Evolutionary conservation across 2,329 filamentous ascomycete genomes (phyloP), one percentile per base, ranked within the genome.

Genomic region (Geosmithia morbida): DNA sequence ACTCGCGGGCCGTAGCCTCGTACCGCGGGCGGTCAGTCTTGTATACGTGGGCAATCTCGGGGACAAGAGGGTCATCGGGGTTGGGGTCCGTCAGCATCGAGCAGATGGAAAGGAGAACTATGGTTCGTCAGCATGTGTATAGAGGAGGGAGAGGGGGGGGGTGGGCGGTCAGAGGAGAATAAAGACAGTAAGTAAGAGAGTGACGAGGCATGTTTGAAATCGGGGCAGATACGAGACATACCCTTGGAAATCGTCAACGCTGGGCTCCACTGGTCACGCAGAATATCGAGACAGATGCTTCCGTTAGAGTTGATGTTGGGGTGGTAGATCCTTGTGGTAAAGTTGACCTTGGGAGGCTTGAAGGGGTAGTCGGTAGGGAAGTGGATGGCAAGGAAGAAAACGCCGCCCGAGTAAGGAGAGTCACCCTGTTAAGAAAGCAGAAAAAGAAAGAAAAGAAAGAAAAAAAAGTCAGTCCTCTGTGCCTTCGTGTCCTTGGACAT

Each of bases 291-390:
- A 69, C 92, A 98, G 70, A 98, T 98, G 70, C 89, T 96, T 69
- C 92, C 92, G 68, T 97, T 97, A 57, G 87, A 94, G 81, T 98
- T 98, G 87, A 98, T 98, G 74, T 98, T 98, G 61, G 92, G 92
- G 74, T 98, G 92, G 69, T 98, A 98, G 75, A 98, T 97, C 65
- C 90, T 85, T 55, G 92, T 98, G 59, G 88, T 97, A 79, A 98
- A 98, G 84, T 96, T 96, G 71, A 98, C 89, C 81, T 98, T 98
- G 58, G 92, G 92, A 53, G 92, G 92, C 84, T 98, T 98, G 79
- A 98, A 98, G 41, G 92, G 92, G 71, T 98, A 98, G 77, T 98
- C 92, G 77, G 92, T 98, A 57, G 92, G 92, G 77, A 98, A 97
- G 72, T 96, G 88, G 64, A 98, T 98, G 58, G 85, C 83, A 56